Percentiles rank a stretch among this genome's conserved stretches.
Evolutionary conservation across 2,329 filamentous ascomycete genomes (phyloP).

Genomic region (Cordyceps cateniannulata): DNA sequence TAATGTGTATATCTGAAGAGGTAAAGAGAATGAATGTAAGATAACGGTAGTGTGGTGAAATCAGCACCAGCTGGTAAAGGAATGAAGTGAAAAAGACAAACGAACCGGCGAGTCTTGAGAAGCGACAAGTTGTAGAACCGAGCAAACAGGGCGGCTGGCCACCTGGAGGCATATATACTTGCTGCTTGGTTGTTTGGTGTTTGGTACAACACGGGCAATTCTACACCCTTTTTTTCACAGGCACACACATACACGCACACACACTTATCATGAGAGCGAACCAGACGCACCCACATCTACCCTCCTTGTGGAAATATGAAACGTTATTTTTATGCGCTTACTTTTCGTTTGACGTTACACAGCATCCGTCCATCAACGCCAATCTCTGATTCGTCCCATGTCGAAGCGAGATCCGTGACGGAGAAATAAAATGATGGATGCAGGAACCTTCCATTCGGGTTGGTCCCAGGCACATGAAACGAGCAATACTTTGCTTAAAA

Average conservation of each 20-base stretch:
- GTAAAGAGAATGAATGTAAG: neutral
- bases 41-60: neutral
- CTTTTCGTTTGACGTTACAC: neutral
- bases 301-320: neutral
- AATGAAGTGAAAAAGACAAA: neutral
- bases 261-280: neutral
- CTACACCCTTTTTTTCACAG: no score
- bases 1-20: neutral
- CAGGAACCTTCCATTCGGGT: neutral
- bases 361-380: no score
- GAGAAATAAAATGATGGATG: neutral
- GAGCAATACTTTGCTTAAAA: no score
- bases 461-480: neutral
- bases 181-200: neutral
- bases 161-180: neutral
- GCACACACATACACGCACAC: no score
- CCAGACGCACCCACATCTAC: neutral
- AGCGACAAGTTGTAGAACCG: neutral
- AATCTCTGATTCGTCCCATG: no score
- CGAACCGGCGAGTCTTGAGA: neutral
- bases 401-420: no score
- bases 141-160: neutral
- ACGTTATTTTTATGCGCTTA: neutral
- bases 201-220: neutral
- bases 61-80: neutral